Evolutionary conservation across 495 filamentous ascomycete genomes (phyloP), one percentile per base, ranked within the genome.

Genomic region (Talaromyces stipitatus): DNA sequence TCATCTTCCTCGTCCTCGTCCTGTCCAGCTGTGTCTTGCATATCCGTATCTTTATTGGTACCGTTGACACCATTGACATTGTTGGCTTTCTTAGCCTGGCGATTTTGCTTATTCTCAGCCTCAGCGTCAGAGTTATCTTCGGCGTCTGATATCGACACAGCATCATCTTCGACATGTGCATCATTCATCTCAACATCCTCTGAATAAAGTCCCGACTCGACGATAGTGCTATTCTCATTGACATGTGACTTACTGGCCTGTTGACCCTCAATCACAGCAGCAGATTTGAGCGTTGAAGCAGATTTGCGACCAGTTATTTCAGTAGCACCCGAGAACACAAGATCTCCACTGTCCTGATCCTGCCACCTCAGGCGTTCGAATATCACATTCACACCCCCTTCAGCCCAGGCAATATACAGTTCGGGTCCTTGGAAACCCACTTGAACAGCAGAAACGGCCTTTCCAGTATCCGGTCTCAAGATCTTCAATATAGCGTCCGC

Each of bases 211-310:
- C 75, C 75, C 45, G 67, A 62, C 60, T 72, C 61, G n/a, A 96
- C 86, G 4, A 86, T 79, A 38, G 88, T 77, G 55, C 74, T 82
- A 14, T 87, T 83, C 65, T 96, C 90, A 69, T 96, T 84, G 45
- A 96, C 84, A 30, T 78, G 79, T 55, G 63, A 75, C 59, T 86
- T 79, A 38, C 76, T 81, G 29, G 79, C 62, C 20, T 82, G 73
- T 59, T 84, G 89, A 29, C 80, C 77, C 46, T 80, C 84, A 57
- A 84, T 83, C 68, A 81, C 83, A 30, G 68, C 70, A 16, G 60
- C 69, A 2, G 70, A 72, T 56, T 68, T 65, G 24, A 81, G 61
- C 14, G 72, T 67, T 11, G 70, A 72, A 54, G 65, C 69, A 26
- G 70, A 69, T 61, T 78, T 83, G 50, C 61, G 73, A 59, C 73